phyloP scores from a whole-genome alignment of 1,284 basidiomycete species.

The Ceratobasidium sp. region DNA sequence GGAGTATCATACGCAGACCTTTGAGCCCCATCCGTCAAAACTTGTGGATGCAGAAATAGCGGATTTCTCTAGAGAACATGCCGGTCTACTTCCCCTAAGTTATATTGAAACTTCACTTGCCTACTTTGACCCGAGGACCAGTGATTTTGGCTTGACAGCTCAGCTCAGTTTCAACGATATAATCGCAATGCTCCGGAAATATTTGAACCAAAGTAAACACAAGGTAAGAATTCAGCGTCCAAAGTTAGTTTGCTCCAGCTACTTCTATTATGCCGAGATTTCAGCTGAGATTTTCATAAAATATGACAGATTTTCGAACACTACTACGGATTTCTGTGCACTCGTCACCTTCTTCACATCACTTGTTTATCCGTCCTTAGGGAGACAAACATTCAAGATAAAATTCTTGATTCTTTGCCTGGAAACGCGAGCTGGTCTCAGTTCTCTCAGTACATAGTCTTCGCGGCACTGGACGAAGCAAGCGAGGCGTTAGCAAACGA shows the following conservation, averaged over 20 bases:
- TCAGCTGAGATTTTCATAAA: no score
- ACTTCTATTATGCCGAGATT: no score
- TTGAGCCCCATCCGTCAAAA: not conserved
- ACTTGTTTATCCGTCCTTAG: not conserved
- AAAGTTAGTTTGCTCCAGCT: no score
- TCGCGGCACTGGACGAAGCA: not conserved
- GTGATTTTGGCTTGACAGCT: not conserved
- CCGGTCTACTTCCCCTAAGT: not conserved
- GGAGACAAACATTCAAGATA: not conserved
- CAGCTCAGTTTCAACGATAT: not conserved
- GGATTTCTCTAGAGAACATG: not conserved
- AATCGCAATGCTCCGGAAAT: not conserved
- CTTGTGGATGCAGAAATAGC: not conserved
- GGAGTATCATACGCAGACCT: not conserved
- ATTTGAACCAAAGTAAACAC: not conserved
- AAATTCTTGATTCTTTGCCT: not conserved
- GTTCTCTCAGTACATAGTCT: not conserved
- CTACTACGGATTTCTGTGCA: constrained; percentile 3
- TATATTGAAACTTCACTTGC: not conserved
- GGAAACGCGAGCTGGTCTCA: not conserved
- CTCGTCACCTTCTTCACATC: constrained; percentile 5
- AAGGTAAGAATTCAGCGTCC: not conserved
- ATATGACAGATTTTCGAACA: not conserved
- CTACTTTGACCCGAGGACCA: not conserved
- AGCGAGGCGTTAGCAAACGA: no score